Percentiles rank a stretch among this genome's conserved stretches.
These are phyloP conservation scores for Gamsiella multidivaricata DNA, from an alignment of 192 early-diverging fungal species.

Conservation along the genomic window DNA sequence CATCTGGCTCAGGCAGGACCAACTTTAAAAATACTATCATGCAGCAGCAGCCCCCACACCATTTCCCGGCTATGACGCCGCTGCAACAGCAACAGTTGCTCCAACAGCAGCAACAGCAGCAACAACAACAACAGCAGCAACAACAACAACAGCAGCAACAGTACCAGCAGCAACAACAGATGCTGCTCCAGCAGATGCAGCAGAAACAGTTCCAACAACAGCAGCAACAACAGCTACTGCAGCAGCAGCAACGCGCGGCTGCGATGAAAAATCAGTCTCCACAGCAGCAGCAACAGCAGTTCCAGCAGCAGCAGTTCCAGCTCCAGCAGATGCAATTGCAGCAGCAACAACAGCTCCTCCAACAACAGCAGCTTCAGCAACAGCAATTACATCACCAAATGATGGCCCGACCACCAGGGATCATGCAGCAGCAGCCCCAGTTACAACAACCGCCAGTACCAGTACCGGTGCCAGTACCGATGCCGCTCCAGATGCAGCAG, in stretches of 20 bases:
- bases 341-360: conserved; percentile 13
- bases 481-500: conserved; percentile 12
- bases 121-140: conserved; percentile 32
- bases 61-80: conserved; percentile 8
- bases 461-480: neutral
- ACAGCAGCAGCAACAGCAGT: conserved; percentile 24
- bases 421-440: conserved; percentile 13
- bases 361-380: conserved; percentile 24
- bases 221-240: neutral
- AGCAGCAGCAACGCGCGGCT: conserved; percentile 13
- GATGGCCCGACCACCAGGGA: conserved; percentile 17
- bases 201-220: conserved; percentile 24
- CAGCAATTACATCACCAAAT: conserved; percentile 38
- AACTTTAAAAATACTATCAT: too few species aligned
- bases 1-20: too few species aligned
- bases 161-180: conserved; percentile 16
- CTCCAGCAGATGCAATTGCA: conserved; percentile 22
- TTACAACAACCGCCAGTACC: neutral
- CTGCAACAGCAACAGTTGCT: conserved; percentile 13
- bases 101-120: conserved; percentile 30
- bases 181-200: conserved; percentile 7
- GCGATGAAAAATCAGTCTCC: conserved; percentile 9
- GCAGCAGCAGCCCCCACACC: conserved; percentile 30
- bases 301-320: conserved; percentile 21
- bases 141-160: conserved; percentile 24